phyloP scores from a whole-genome alignment of 148 eudicot genomes.

The Rhododendron mucronatum region DNA sequence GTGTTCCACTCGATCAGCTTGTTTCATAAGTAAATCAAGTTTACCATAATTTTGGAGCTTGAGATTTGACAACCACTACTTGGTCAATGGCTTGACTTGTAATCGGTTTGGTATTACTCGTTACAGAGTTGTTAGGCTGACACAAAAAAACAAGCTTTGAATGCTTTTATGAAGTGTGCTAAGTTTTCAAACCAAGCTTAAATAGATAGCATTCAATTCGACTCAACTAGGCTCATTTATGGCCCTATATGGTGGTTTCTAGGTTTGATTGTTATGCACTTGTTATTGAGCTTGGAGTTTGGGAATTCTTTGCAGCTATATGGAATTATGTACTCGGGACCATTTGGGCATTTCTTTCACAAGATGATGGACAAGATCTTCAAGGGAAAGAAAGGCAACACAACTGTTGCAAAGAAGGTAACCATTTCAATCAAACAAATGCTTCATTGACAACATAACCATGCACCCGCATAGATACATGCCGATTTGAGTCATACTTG shows the following conservation, averaged over 20 bases:
- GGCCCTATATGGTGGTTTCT: background rate
- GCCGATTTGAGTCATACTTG: background rate
- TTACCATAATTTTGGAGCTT: background rate
- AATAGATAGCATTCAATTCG: background rate
- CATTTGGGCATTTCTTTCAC: conserved; percentile 59
- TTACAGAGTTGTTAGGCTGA: background rate
- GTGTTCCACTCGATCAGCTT: background rate
- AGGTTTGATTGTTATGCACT: background rate
- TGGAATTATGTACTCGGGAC: conserved; percentile 55
- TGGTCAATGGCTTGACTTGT: background rate
- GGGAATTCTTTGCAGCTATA: conserved; percentile 35
- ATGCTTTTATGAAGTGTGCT: background rate
- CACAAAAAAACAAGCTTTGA: background rate
- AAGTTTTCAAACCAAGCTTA: background rate
- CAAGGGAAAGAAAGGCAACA: conserved; percentile 42
- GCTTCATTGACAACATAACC: background rate
- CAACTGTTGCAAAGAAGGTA: conserved; percentile 61
- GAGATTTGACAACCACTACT: background rate
- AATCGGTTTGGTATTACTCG: background rate
- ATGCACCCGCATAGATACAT: too few relatives aligned
- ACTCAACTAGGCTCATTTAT: background rate
- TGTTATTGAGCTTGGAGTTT: conserved; percentile 2
- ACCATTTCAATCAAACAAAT: background rate
- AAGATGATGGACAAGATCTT: conserved; percentile 51
- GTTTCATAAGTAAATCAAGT: background rate